Evolutionary conservation across 2,329 filamentous ascomycete genomes (phyloP).

Genomic region (Colletotrichum paranaense): DNA sequence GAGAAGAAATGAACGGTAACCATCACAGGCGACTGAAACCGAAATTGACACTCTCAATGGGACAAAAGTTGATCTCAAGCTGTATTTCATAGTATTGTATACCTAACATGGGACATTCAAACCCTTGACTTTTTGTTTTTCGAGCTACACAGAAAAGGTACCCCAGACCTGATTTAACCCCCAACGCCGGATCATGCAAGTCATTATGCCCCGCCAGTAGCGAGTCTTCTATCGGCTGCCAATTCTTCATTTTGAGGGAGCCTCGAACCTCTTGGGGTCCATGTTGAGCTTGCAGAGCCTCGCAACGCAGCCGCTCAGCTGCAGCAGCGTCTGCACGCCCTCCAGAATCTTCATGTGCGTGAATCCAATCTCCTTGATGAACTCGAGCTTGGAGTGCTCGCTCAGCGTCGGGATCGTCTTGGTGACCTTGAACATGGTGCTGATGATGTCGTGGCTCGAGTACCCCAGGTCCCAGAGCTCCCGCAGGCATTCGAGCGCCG

Average conservation of each 20-base stretch:
- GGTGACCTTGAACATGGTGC: slow-evolving; percentile 98
- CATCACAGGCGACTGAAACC: not conserved
- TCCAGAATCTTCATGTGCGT: slow-evolving; percentile 99
- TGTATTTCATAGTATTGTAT: slow-evolving; percentile 27
- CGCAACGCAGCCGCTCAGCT: slow-evolving; percentile 92
- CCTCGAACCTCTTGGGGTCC: slow-evolving; percentile 84
- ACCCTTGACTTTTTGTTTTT: slow-evolving; percentile 8
- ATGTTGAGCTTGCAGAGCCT: slow-evolving; percentile 96
- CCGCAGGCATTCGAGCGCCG: slow-evolving; percentile 84
- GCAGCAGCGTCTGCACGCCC: slow-evolving; percentile 93
- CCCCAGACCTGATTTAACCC: slow-evolving; percentile 23
- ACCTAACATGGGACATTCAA: slow-evolving; percentile 10
- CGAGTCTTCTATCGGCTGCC: not conserved
- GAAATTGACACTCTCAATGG: not conserved
- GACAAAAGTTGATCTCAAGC: slow-evolving; percentile 1
- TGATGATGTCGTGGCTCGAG: slow-evolving; percentile 98
- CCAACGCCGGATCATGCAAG: slow-evolving; percentile 49
- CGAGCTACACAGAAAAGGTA: slow-evolving; percentile 19
- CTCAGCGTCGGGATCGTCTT: slow-evolving; percentile 93
- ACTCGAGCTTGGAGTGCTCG: slow-evolving; percentile 95
- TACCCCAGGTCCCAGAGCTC: slow-evolving; percentile 97
- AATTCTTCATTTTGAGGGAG: slow-evolving; percentile 46
- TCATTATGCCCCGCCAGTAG: slow-evolving; percentile 23
- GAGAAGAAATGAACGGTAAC: slow-evolving; percentile 38
- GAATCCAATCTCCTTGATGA: slow-evolving; percentile 98